Evolutionary conservation across 129 eudicot genomes (phyloP), one percentile per base, ranked within the genome.

Genomic region (Escallonia herrerae): DNA sequence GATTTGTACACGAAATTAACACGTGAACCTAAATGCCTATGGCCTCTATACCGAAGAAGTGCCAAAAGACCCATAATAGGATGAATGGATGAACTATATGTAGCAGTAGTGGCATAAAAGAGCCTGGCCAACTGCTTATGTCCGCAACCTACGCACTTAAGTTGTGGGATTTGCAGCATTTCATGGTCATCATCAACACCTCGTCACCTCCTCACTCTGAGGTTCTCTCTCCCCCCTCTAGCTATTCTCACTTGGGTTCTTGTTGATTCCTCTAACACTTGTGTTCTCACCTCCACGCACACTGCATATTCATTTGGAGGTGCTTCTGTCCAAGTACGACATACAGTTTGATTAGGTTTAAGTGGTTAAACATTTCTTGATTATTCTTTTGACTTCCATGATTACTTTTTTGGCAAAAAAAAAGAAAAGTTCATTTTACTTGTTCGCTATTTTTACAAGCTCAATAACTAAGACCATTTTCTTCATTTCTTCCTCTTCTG

Each of bases 181-280:
- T 82, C 86, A 83, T 91, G 84, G 91, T 91, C 84, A 83, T 91
- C 72, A 56, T 82, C 81, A 81, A 78, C 7, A 72, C 91, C 56
- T 67, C 84, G 44, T 66, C 85, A 8, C 45, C 76, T 70, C 83
- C 51, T 68, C 73, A 63, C 74, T 56, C 78, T 68, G 77, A 83
- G 86, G 89, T 80, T 51, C 5, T 1, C 2, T 6, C 8, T 6
- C 12, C 3, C 12, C 53, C 53, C 8, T 6, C 8, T 49, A n/a
- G 53, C 12, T 6, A 6, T 49, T 10, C 53, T 6, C 12, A 7
- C 12, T 6, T 49, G 12, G 53, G 2, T 22, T 37, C 4, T 54
- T 12, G 7, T 12, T 0, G 8, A 40, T 7, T 5, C 53, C 39
- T 15, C 14, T 4, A n/a, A 39, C 46, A 15, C 39, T n/a, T 39